Evolutionary conservation across 1,284 basidiomycete species (phyloP).

Genomic region (Apiotrichum mycotoxinovorans): DNA sequence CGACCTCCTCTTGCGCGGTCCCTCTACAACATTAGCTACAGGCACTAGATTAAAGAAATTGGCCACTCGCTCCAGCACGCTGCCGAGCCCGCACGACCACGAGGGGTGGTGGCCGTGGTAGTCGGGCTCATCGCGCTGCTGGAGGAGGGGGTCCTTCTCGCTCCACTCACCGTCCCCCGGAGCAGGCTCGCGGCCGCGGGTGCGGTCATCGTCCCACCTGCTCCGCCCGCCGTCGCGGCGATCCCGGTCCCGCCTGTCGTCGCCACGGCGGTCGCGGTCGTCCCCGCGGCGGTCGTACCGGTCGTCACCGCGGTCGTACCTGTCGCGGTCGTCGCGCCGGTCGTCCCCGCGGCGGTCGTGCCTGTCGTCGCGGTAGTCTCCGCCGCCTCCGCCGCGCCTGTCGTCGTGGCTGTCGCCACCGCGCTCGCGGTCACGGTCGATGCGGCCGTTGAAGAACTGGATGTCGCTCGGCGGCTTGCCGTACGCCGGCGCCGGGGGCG

Average conservation of each 20-base stretch:
- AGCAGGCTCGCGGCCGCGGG: conserved; percentile 26
- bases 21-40: conserved; percentile 54
- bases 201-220: conserved; percentile 26
- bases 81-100: background rate
- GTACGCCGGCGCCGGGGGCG: conserved; percentile 56
- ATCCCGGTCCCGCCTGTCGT: conserved; percentile 15
- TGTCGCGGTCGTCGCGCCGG: conserved; percentile 21
- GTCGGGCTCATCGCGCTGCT: too few relatives aligned
- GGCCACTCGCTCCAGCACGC: conserved; percentile 31
- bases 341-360: conserved; percentile 19
- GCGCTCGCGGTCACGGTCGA: conserved; percentile 29
- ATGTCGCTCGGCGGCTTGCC: conserved; percentile 38
- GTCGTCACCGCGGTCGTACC: conserved; percentile 20
- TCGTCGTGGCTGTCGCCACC: conserved; percentile 28
- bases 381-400: conserved; percentile 26
- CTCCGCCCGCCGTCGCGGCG: conserved; percentile 27
- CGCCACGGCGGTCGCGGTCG: conserved; percentile 24
- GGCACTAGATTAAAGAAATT: conserved; percentile 48
- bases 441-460: conserved; percentile 46
- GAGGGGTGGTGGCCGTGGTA: too few relatives aligned
- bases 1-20: conserved; percentile 84
- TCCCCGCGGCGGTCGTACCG: conserved; percentile 22
- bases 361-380: conserved; percentile 13
- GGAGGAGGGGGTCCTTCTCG: background rate
- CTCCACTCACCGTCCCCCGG: conserved; percentile 32